Percentiles rank a stretch among this genome's conserved stretches.
phyloP scores from a whole-genome alignment of 1,284 basidiomycete species.

The Microstroma glucosiphilum region DNA sequence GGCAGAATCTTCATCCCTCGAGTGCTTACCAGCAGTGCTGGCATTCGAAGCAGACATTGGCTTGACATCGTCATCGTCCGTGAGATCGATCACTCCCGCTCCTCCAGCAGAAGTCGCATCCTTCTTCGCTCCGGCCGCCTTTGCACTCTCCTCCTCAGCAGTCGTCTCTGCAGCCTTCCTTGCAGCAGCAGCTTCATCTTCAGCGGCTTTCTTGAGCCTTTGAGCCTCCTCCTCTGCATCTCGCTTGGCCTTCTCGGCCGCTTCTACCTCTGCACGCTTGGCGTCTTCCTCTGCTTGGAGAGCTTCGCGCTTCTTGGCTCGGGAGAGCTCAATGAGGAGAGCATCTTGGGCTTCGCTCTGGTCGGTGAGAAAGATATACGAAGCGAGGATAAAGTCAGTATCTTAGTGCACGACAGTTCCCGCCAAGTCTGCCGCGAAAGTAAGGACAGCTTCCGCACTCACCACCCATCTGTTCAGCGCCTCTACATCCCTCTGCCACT shows the following conservation, averaged over 20 bases:
- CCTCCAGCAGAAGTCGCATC: neutral
- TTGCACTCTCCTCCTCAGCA: no score
- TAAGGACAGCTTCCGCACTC: neutral
- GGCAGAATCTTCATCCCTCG: neutral
- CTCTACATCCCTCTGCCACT: constrained; percentile 3
- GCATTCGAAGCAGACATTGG: neutral
- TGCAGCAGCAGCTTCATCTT: neutral
- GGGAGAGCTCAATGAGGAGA: neutral
- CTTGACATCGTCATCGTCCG: neutral
- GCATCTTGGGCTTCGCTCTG: neutral
- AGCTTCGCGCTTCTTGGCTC: constrained; percentile 3
- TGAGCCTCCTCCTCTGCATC: constrained; percentile 2
- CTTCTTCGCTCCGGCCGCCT: neutral
- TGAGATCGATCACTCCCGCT: neutral
- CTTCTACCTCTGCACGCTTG: neutral
- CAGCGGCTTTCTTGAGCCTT: neutral
- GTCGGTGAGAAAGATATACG: neutral
- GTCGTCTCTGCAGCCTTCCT: neutral
- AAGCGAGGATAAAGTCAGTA: neutral
- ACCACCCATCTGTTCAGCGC: neutral
- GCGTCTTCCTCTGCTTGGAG: neutral
- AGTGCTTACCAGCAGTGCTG: no score
- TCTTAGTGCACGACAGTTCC: neutral
- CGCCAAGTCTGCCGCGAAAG: neutral
- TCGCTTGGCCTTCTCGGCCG: neutral